Evolutionary conservation across 176 grass and related monocot genomes (phyloP), one percentile per base, ranked within the genome.

Genomic region (Avena eriantha): DNA sequence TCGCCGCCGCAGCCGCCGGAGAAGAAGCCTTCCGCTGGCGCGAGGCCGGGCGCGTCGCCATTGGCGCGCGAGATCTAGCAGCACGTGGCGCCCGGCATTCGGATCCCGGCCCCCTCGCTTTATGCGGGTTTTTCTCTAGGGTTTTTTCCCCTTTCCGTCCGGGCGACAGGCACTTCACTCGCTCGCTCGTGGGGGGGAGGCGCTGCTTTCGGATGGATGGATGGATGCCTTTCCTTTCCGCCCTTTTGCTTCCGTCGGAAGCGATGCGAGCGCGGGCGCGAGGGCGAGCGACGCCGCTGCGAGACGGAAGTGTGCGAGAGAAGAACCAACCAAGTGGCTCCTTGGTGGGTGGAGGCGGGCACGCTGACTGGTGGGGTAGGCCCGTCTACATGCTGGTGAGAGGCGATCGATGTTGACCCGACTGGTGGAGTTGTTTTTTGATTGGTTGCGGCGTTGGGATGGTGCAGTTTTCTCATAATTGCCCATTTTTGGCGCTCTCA

Each of bases 231-330:
- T 88, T 86, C 49, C 45, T 45, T 16, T 11, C 60, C 8, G 3
- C 88, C 84, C 61, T 91, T 89, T 88, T 88, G 90, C 92, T 94
- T 96, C 90, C 77, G 92, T 76, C 93, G 78, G 88, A 94, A 92
- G 94, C 89, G 90, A 96, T 87, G 82, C 22, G 47, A 67, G 69
- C 71, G 50, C 73, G 36, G 0, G 36, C 36, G 0, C 0, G 75
- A 31, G 36, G 4, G 0, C 0, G 75, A 31, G 58, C 73, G 76
- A 31, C 72, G 77, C 75, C 80, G 82, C 75, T 58, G 56, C 56
- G 56, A 58, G 19, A 19, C 16, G 16, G 56, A 58, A 43, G 69
- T 72, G 69, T 43, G 69, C 19, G 19, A 72, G 69, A 14, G 69
- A 72, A 45, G 69, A 63, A 73, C 23, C 13, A 34, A 17, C 65